These are phyloP conservation scores for Trichoderma breve DNA, from an alignment of 2,329 filamentous ascomycete genomes.

Conservation along the genomic window DNA sequence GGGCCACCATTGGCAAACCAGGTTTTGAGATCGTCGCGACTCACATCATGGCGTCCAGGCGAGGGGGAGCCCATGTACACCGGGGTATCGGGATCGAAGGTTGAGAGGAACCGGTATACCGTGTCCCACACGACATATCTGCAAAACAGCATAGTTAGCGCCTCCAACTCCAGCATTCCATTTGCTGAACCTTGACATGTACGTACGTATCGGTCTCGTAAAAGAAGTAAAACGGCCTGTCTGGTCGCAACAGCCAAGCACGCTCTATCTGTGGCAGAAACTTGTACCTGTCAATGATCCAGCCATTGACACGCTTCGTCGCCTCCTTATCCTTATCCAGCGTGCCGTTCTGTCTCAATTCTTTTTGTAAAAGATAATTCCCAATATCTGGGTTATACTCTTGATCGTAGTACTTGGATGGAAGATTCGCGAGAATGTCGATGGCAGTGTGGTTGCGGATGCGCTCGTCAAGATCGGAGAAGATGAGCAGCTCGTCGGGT, in stretches of 20 bases:
- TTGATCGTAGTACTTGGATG: constrained; percentile 37
- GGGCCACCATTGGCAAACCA: constrained; percentile 52
- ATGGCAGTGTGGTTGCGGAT: constrained; percentile 43
- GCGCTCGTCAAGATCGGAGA: constrained; percentile 50
- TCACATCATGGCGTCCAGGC: constrained; percentile 36
- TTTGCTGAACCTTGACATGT: not conserved
- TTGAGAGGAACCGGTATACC: constrained; percentile 48
- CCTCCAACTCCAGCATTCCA: not conserved
- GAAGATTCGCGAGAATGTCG: constrained; percentile 47
- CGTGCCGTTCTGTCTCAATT: constrained; percentile 35
- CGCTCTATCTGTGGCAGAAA: constrained; percentile 55
- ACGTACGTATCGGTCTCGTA: constrained; percentile 55
- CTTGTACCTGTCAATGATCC: constrained; percentile 57
- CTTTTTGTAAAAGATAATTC: constrained; percentile 41
- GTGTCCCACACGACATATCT: constrained; percentile 35
- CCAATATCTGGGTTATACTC: constrained; percentile 37
- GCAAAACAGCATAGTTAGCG: not conserved
- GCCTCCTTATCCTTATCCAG: constrained; percentile 32
- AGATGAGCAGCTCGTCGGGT: constrained; percentile 43
- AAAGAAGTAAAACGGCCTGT: constrained; percentile 56
- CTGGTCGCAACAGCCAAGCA: constrained; percentile 45
- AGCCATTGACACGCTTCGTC: constrained; percentile 40
- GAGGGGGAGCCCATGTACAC: constrained; percentile 51
- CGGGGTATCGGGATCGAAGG: constrained; percentile 43
- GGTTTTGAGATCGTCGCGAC: constrained; percentile 31